Evolutionary conservation across 768 basidiomycete species (phyloP), one percentile per base, ranked within the genome.

Genomic region (Serendipita vermifera): DNA sequence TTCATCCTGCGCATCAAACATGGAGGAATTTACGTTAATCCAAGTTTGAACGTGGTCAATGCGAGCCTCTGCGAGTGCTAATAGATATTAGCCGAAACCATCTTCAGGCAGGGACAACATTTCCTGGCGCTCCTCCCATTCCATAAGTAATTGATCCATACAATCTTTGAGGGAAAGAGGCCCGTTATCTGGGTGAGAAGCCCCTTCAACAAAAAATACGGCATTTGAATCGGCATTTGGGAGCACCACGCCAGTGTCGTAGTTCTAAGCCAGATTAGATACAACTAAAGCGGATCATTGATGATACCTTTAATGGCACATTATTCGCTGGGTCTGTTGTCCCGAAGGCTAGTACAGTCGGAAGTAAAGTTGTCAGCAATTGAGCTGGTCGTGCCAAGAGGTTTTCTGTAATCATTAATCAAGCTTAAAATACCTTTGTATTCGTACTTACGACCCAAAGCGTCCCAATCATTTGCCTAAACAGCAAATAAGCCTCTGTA

Each of bases 381-480:
- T 76, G 72, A 13, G 60, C 63, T 29, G 65, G 56, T 51, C 64
- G 65, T 13, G 61, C 55, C 3, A 61, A 63, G n/a, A 67, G 60
- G 36, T 62, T 67, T 51, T 66, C 67, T 67, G 57, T 17, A 31
- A 41, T 2, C 71, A 73, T n/a, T 76, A 73, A 63, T 78, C 75
- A 15, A n/a, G n/a, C n/a, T n/a, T n/a, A n/a, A n/a, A n/a, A n/a
- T n/a, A n/a, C n/a, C n/a, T n/a, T n/a, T n/a, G n/a, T n/a, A n/a
- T n/a, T n/a, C 24, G 4, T 6, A 64, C 78, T 48, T 60, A 82
- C 81, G 79, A 41, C 79, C 80, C 54, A 82, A 68, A 0, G 80
- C 70, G 14, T 77, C 77, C 80, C 81, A 82, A 58, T 82, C 81
- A 33, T 80, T 80, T 1, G 76, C 73, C 80, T 81, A 56, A 38